These are phyloP conservation scores for Ustulina deusta DNA, from an alignment of 2,329 filamentous ascomycete species.

Conservation along the genomic window DNA sequence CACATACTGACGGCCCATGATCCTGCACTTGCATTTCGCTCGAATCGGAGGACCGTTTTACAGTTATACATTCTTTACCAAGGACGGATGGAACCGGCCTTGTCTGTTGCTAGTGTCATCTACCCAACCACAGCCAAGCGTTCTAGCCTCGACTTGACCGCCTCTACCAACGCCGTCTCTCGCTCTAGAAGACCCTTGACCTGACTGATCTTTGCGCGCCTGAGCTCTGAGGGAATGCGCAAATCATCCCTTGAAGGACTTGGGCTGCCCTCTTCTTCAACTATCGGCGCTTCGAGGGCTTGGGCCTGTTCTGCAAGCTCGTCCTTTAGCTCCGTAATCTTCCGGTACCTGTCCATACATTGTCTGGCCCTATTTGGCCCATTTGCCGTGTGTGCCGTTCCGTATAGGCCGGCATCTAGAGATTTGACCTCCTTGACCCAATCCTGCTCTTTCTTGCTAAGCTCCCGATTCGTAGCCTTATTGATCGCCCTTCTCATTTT, in stretches of 20 bases:
- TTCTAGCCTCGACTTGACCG: slow-evolving; percentile 71
- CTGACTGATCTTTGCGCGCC: slow-evolving; percentile 72
- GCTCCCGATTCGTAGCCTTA: slow-evolving; percentile 61
- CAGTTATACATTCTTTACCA: slow-evolving; percentile 40
- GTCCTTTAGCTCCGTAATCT: slow-evolving; percentile 66
- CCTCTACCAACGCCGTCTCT: slow-evolving; percentile 76
- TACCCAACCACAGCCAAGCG: slow-evolving; percentile 59
- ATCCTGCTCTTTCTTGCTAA: slow-evolving; percentile 72
- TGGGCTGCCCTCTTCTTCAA: slow-evolving; percentile 47
- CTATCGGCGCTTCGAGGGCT: slow-evolving; percentile 52
- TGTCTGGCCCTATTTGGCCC: slow-evolving; percentile 59
- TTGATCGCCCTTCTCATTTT: slow-evolving; percentile 56
- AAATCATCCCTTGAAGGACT: slow-evolving; percentile 57
- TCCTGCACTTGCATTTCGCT: slow-evolving; percentile 27
- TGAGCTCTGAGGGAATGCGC: slow-evolving; percentile 69
- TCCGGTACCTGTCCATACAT: slow-evolving; percentile 68
- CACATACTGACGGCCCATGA: slow-evolving; percentile 15
- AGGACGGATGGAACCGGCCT: slow-evolving; percentile 26
- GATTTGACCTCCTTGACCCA: slow-evolving; percentile 60
- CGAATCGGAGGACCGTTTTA: slow-evolving; percentile 26
- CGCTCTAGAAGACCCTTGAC: slow-evolving; percentile 73
- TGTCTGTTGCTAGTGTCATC: slow-evolving; percentile 33
- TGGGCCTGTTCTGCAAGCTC: slow-evolving; percentile 65
- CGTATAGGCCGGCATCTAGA: slow-evolving; percentile 57
- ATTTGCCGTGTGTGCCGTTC: slow-evolving; percentile 49